These are phyloP conservation scores for Nicotiana benthamiana DNA, from an alignment of 257 asterid genomes.

Conservation along the genomic window DNA sequence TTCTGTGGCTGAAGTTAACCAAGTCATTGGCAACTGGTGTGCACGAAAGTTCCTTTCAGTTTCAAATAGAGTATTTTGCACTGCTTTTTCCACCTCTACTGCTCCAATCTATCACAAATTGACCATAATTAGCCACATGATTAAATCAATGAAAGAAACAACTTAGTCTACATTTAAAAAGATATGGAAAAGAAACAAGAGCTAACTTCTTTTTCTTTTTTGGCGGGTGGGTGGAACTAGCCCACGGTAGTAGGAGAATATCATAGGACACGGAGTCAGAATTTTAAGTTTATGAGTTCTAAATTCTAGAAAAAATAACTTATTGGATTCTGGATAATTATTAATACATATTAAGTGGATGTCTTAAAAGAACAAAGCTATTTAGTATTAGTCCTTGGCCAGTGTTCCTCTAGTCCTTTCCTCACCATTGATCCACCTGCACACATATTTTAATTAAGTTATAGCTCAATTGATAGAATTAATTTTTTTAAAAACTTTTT, in stretches of 20 bases:
- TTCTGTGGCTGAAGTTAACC: not conserved
- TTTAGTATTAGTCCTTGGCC: not conserved
- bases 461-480: too few relatives aligned
- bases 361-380: too few relatives aligned
- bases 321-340: too few relatives aligned
- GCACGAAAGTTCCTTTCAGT: slow-evolving; percentile 28
- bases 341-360: too few relatives aligned
- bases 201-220: too few relatives aligned
- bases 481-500: too few relatives aligned
- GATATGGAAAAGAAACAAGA: not conserved
- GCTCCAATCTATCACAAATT: slow-evolving; percentile 22
- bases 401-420: not conserved
- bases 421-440: not conserved
- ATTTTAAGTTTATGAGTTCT: too few relatives aligned
- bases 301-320: too few relatives aligned
- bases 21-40: slow-evolving; percentile 22
- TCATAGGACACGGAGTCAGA: too few relatives aligned
- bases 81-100: slow-evolving; percentile 34
- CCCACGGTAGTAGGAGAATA: too few relatives aligned
- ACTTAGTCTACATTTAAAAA: not conserved
- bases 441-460: not conserved
- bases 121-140: not conserved
- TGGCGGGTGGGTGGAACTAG: too few relatives aligned
- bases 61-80: slow-evolving; percentile 29
- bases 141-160: not conserved